These are phyloP conservation scores for Quercus bicolor DNA, from an alignment of 306 rosid species.

Conservation along the genomic window DNA sequence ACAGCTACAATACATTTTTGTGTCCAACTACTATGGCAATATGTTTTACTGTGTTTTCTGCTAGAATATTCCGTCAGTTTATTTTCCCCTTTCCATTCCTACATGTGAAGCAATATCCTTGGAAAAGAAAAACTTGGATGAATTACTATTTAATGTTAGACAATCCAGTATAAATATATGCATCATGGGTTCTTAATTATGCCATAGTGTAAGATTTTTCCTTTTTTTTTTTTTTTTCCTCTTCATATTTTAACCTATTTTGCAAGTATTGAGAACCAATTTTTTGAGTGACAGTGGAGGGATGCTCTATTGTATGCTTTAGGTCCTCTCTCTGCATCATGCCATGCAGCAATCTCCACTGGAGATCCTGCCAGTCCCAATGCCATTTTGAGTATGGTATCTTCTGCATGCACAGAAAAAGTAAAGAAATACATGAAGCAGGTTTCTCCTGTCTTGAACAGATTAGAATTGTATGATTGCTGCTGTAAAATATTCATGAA, in stretches of 20 bases:
- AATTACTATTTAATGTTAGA: not conserved
- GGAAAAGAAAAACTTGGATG: not conserved
- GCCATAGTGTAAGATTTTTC: not conserved
- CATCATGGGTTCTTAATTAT: not conserved
- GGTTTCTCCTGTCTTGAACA: constrained; percentile 80
- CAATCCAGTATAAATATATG: not conserved
- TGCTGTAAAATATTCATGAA: constrained; percentile 6
- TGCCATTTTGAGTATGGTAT: constrained; percentile 64
- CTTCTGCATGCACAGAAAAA: constrained; percentile 74
- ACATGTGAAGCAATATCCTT: not conserved
- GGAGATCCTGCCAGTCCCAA: constrained; percentile 50
- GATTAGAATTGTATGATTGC: constrained; percentile 34
- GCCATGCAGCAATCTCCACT: constrained; percentile 63
- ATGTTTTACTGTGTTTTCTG: not conserved
- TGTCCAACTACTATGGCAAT: not conserved
- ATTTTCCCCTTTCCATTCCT: not conserved
- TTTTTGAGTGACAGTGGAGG: constrained; percentile 67
- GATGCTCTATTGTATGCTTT: constrained; percentile 69
- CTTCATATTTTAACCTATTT: not conserved
- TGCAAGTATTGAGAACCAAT: not conserved
- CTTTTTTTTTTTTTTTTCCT: not conserved
- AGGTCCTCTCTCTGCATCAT: constrained; percentile 72
- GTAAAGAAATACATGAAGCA: constrained; percentile 79
- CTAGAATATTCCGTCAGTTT: not conserved
- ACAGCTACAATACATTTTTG: too few relatives aligned